Evolutionary conservation across 257 asterid genomes (phyloP).

Genomic region (Nicotiana knightiana): DNA sequence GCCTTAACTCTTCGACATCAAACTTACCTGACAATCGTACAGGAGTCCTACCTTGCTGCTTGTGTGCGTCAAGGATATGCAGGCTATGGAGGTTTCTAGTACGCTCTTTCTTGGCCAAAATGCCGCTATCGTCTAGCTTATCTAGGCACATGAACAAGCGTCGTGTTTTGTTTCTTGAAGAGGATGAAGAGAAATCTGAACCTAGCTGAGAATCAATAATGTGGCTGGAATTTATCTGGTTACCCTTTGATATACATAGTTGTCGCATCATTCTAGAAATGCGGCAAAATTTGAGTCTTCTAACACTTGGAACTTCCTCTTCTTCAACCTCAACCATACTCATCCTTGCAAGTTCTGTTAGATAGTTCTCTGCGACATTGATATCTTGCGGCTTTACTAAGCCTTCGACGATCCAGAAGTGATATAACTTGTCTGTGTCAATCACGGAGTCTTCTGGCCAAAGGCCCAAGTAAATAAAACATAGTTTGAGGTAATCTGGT

Average conservation of each 20-base stretch:
- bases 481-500: constrained; percentile 5
- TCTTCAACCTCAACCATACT: not conserved
- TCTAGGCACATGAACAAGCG: not conserved
- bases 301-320: not conserved
- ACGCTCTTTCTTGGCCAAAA: not conserved
- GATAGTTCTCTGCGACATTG: not conserved
- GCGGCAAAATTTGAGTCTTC: not conserved
- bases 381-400: not conserved
- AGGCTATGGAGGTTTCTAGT: not conserved
- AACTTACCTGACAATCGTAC: not conserved
- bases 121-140: not conserved
- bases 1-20: not conserved
- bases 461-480: constrained; percentile 2
- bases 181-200: not conserved
- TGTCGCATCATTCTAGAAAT: not conserved
- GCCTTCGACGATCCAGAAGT: constrained; percentile 11
- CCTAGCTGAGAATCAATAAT: not conserved
- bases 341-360: not conserved
- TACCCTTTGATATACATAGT: not conserved
- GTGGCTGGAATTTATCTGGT: not conserved
- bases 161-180: not conserved
- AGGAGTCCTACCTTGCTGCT: not conserved
- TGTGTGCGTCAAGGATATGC: not conserved
- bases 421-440: not conserved
- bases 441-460: not conserved